Evolutionary conservation across 257 asterid species (phyloP).

Genomic region (Solanum sparsipilum): DNA sequence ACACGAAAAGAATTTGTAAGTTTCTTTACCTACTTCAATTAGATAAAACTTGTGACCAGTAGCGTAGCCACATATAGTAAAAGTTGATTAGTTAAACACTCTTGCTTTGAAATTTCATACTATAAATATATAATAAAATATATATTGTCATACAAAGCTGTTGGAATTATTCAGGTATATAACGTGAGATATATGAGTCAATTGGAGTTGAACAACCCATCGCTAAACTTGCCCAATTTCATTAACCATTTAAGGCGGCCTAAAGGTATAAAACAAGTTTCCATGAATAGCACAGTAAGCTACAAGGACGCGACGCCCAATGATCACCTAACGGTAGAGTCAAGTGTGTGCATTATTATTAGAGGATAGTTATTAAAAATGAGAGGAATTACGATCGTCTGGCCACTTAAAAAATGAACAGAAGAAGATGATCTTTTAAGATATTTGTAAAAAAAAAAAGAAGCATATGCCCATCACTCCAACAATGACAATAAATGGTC

Average conservation of each 20-base stretch:
- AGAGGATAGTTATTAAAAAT: background rate
- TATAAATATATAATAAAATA: background rate
- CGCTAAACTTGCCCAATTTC: background rate
- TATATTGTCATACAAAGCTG: background rate
- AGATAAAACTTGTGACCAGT: background rate
- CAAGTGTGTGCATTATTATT: background rate
- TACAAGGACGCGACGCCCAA: background rate
- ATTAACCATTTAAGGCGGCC: background rate
- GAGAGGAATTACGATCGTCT: background rate
- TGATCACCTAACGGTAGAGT: background rate
- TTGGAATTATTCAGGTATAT: background rate
- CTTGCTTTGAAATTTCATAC: background rate
- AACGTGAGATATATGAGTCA: background rate
- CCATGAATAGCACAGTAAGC: background rate
- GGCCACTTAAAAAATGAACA: background rate
- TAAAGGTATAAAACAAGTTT: background rate
- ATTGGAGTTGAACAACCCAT: background rate
- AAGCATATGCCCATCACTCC: background rate
- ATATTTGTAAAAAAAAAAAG: background rate
- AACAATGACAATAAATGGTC: background rate
- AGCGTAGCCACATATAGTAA: background rate
- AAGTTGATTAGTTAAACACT: background rate
- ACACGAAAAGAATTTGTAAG: slow-evolving; percentile 1
- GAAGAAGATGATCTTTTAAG: background rate
- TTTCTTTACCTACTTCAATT: background rate